Base-by-base conservation (phyloP, 2,329 filamentous ascomycete species). In the Neopestalotiopsis clavispora region DNA sequence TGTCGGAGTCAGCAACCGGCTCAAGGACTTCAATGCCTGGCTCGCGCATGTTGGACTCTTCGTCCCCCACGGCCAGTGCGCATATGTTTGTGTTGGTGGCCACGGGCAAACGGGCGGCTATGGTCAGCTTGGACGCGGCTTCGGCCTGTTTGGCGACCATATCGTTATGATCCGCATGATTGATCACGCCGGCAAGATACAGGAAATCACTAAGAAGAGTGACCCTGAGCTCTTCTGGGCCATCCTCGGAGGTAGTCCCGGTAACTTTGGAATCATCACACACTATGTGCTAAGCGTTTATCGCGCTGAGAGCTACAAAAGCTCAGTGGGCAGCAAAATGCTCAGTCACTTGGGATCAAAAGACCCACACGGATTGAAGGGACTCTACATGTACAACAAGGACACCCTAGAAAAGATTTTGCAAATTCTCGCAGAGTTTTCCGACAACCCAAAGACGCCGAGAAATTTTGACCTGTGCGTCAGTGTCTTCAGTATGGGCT, bases 151-250 rank as follows among this genome's bases (percentile, higher is more conserved):
- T 4, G 86, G 86, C 0, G 88, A 90, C 69, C 84, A 89, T 65
- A 82, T 86, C 6, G 73, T 86, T 1, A 80, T 83, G 14, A 80
- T 84, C 59, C 80, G 85, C 57, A 81, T 87, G 1, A 77, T 90
- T 2, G 83, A 83, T 30, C 82, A 82, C 0, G 76, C 80, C 17
- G 88, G 87, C 0, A 69, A 78, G 12, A 76, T 84, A 30, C 75
- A 84, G 1, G 82, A 81, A 4, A 81, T 88, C 4, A 85, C 81
- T 20, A 84, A 80, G n/a, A 72, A 80, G 0, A 76, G 80, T n/a
- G 82, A 90, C 66, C 72, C 82, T 0, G 88, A 91, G 52, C 80
- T 90, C 0, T 90, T 89, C 77, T 90, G 86, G 81, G 88, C 87
- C 1, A 79, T 89, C 3, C 80, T 84, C 7, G 87, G 88, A 3